Base-by-base conservation (phyloP, 345 rosid genomes). In the Draba incana region DNA sequence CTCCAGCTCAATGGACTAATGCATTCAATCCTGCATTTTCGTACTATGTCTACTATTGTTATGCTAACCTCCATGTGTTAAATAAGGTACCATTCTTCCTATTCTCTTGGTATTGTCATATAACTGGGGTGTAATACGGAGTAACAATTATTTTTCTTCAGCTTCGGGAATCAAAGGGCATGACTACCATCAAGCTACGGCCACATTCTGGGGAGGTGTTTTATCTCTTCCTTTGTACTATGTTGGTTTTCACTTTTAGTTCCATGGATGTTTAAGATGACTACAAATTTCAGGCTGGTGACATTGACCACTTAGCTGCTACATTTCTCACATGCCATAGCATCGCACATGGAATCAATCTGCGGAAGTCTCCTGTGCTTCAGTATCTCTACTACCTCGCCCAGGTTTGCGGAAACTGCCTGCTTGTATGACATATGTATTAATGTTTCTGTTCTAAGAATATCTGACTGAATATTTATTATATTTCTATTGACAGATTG, bases 111-210 rank as follows among this genome's bases (percentile, higher is more conserved):
- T 30, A 10, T 46, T 56, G 23, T 70, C 57, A 14, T 11, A 78
- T 11, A 78, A 64, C n/a, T 66, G 28, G 51, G 70, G 28, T 56
- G 70, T 43, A 24, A 57, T 14, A 35, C 57, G 23, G 3, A 39
- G 43, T 43, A 38, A 47, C n/a, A 30, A 9, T n/a, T 7, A 27
- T 63, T 58, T 33, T 31, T 5, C 13, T 70, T 65, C 88, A 92
- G 99, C 98, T 95, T 78, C 97, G 99, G 4, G 99, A 95, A 81
- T 89, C 86, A 12, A 95, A 95, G 83, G 99, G 99, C 70, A 85
- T 95, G 99, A 83, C 97, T 24, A 95, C 98, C 33, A 95, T 95
- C 85, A 88, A 88, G 59, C 84, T 95, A 64, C 82, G 99, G 3
- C 99, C 96, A 41, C 99, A 94, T 75, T 88, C 98, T 47, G 99